phyloP scores from a whole-genome alignment of 1,284 basidiomycete genomes.

The Thecaphora thlaspeos region DNA sequence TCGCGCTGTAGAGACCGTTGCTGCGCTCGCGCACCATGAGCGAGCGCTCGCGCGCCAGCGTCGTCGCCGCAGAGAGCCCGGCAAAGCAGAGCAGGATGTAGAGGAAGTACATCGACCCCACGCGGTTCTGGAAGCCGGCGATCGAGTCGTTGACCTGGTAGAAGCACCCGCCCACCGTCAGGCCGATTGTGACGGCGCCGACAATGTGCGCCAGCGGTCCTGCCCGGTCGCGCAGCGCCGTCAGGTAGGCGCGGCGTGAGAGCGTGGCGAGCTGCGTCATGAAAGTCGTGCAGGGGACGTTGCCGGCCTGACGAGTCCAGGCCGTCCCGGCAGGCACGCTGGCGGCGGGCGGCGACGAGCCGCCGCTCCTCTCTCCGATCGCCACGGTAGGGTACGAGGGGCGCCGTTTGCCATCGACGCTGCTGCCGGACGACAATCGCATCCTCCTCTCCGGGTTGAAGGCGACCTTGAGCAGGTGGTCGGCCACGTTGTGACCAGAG shows the following conservation, averaged over 20 bases:
- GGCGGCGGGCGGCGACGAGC: not conserved
- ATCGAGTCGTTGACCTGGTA: constrained; percentile 44
- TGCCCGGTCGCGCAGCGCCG: constrained; percentile 29
- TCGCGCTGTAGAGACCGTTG: constrained; percentile 35
- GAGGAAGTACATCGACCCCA: constrained; percentile 48
- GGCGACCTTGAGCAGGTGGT: constrained; percentile 37
- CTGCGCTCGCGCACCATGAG: constrained; percentile 50
- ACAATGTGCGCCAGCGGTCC: constrained; percentile 39
- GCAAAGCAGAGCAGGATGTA: constrained; percentile 40
- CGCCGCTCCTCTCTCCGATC: no score
- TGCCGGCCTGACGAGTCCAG: constrained; percentile 14
- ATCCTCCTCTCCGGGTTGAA: constrained; percentile 6
- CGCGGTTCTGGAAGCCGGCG: constrained; percentile 44
- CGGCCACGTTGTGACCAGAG: constrained; percentile 42
- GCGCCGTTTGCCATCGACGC: no score
- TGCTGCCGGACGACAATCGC: no score
- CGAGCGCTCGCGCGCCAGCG: constrained; percentile 19
- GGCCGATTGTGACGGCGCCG: constrained; percentile 29
- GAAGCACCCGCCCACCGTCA: constrained; percentile 45
- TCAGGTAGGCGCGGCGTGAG: constrained; percentile 27
- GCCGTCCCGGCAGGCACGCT: constrained; percentile 7
- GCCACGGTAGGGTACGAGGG: no score
- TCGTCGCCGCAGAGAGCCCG: constrained; percentile 27
- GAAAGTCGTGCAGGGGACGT: constrained; percentile 26
- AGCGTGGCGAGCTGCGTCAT: constrained; percentile 37